Base-by-base conservation (phyloP, 495 filamentous ascomycete species). In the Tuber indicum region DNA sequence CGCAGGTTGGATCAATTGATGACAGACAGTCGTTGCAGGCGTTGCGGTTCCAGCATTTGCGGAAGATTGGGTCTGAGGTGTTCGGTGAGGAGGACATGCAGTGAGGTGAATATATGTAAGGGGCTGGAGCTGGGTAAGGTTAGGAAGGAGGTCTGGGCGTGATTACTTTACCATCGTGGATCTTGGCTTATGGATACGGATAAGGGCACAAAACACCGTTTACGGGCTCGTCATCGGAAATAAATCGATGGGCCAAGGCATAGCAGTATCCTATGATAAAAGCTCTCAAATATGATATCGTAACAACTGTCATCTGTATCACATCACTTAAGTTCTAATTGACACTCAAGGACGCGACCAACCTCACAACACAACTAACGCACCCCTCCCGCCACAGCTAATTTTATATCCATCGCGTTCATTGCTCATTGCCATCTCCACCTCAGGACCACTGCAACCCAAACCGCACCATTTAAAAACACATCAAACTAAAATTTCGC, bases 401-500 rank as follows among this genome's bases (percentile, higher is more conserved):
- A 66, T 66, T 66, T 66, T 66, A 66, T 66, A 66, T 66, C 58
- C 58, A 14, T 66, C 26, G 58, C 58, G 36, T 66, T 66, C 58
- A 66, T 66, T 36, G 58, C 26, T 36, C 58, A 66, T 66, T 36
- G 58, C 58, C 58, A 66, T 66, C 58, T 66, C 58, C 58, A 36
- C 58, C 58, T 19, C 26, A 66, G 36, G 58, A 66, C 26, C 58
- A 36, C 58, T 36, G 17, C 58, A 66, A 16, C 32, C 32, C 26
- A 66, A 66, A 12, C 58, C 58, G 19, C 26, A 66, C 58, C 26
- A 36, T 66, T 66, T 66, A 80, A 79, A 79, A 80, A 80, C 49
- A 77, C 74, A 79, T 80, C 77, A 71, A 76, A 74, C 74, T 72
- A 80, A 74, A 80, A 80, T 72, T n/a, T 79, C 74, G 71, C 78